Evolutionary conservation across 129 eudicot species (phyloP), one percentile per base, ranked within the genome.

Genomic region (Helianthus tuberosus): DNA sequence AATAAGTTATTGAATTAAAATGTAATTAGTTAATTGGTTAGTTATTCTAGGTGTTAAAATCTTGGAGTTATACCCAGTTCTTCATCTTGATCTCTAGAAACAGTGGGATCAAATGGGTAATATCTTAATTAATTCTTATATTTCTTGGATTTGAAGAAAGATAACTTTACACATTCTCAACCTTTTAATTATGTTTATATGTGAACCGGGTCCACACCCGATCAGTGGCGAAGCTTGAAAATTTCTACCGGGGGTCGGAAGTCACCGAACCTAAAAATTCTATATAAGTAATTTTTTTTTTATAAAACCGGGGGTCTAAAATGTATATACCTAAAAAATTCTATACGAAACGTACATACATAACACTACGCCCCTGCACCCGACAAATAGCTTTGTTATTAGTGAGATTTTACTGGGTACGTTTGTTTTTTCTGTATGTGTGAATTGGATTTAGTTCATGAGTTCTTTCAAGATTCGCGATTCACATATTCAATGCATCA

Each of bases 11-110:
- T 29, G 12, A 47, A 67, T 43, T 2, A 29, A 35, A 27, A 15
- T 17, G 23, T 35, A 75, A 53, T 52, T 41, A 25, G 25, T 10
- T 16, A 46, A 54, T 54, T 27, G 15, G 11, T 23, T 27, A n/a
- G 10, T 23, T 16, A 67, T 27, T 4, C 6, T 14, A 14, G 14
- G 29, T 36, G 12, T n/a, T 17, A 51, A 69, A 69, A 11, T 47
- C 38, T 36, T 38, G 43, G 63, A 50, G 16, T 12, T 41, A 17
- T 23, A 52, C 16, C 62, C 36, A 3, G 48, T 59, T 77, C 50
- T 50, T 48, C 48, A 63, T 63, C 72, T 29, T 27, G 77, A 78
- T 78, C 72, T 70, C 76, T 70, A 27, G 41, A 61, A 61, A 10
- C 11, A 48, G 38, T 48, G 70, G 50, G 25, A 71, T 78, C 65